These are phyloP conservation scores for Penicillium ochrochloron DNA, from an alignment of 495 filamentous ascomycete genomes.

Conservation along the genomic window DNA sequence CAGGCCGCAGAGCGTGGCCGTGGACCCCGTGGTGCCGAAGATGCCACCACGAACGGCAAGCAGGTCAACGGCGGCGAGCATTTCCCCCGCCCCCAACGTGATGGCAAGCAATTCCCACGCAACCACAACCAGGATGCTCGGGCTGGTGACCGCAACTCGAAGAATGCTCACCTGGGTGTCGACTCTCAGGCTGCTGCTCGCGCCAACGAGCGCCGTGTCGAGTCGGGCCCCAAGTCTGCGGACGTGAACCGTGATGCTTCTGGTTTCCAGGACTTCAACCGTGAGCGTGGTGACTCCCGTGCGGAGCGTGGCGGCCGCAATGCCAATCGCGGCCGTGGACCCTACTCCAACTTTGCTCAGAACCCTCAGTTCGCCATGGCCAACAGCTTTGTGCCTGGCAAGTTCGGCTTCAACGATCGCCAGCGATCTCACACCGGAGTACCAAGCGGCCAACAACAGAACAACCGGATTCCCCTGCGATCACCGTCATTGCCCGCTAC, in stretches of 20 bases:
- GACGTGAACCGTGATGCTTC: constrained; percentile 41
- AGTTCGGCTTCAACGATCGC: constrained; percentile 48
- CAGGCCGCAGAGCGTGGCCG: constrained; percentile 41
- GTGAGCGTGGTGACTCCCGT: constrained; percentile 52
- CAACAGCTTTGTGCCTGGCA: constrained; percentile 48
- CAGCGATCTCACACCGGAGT: constrained; percentile 45
- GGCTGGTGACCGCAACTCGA: constrained; percentile 34
- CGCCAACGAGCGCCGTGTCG: constrained; percentile 42
- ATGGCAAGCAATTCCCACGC: constrained; percentile 41
- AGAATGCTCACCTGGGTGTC: constrained; percentile 38
- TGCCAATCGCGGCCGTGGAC: constrained; percentile 58
- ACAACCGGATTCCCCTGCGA: constrained; percentile 47
- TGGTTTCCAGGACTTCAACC: constrained; percentile 45
- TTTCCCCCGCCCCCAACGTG: constrained; percentile 37
- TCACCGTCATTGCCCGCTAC: constrained; percentile 57
- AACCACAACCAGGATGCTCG: constrained; percentile 46
- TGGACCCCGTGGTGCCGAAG: constrained; percentile 42
- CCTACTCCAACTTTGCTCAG: constrained; percentile 45
- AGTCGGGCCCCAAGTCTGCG: constrained; percentile 46
- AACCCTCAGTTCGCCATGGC: constrained; percentile 53
- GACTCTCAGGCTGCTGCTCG: constrained; percentile 42
- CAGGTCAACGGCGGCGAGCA: constrained; percentile 38
- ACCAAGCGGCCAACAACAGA: constrained; percentile 42
- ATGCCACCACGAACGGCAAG: constrained; percentile 28
- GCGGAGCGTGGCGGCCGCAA: constrained; percentile 54